Evolutionary conservation across 2,329 filamentous ascomycete species (phyloP), one percentile per base, ranked within the genome.

Genomic region (Pyricularia grisea): DNA sequence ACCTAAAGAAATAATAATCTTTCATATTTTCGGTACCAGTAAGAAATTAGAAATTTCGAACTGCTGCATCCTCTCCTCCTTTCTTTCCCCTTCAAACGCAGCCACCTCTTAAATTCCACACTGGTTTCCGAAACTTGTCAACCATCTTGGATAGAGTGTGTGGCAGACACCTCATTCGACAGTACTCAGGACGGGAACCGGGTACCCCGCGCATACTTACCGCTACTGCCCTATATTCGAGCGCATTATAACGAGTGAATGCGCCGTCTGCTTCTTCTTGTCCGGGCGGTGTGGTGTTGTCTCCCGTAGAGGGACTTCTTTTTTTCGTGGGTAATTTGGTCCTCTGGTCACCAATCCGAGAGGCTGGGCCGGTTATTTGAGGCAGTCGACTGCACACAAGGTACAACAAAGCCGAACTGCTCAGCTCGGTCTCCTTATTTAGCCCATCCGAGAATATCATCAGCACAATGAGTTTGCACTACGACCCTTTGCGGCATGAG

Each of bases 341-440:
- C 20, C 36, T 42, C n/a, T 73, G 73, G 72, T 71, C 70, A 71
- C 61, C 70, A 70, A 28, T 50, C 33, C 67, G 70, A 70, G 73
- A 73, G 73, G 72, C 68, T 74, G 72, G 73, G 70, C 72, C 73
- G 73, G 74, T 31, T 74, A 72, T 72, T 72, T 58, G 67, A 66
- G 25, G 25, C 30, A 7, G 14, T 27, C 25, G 60, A 28, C 25
- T 63, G 60, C 60, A 28, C 60, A 4, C 2, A 20, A 27, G 25
- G 23, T 30, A 12, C 23, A n/a, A 30, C 20, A 12, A 63, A 63
- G 12, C 27, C 25, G 60, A 28, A 6, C 27, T 28, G 27, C 60
- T 17, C 25, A 61, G 58, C 58, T 27, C 58, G 1, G 5, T 17
- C 60, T 27, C 14, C n/a, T 63, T 28, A 11, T 17, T 27, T 14